A percentile compares a stretch with the other conserved stretches of the same genome.
These are phyloP conservation scores for Termitomyces titanicus DNA, from an alignment of 768 basidiomycete genomes.

Conservation along the genomic window DNA sequence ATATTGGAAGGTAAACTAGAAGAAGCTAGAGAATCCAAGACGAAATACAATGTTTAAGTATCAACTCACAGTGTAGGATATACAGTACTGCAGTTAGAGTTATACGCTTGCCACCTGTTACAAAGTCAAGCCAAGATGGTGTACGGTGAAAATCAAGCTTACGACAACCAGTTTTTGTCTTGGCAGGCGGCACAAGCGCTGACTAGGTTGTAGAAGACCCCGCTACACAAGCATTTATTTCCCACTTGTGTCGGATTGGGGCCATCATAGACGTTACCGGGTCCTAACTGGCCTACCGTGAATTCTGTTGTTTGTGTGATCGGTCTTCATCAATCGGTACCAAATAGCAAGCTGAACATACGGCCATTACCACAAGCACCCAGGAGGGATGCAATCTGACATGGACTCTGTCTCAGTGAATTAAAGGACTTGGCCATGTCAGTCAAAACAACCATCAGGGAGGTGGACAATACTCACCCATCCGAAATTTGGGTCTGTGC, in stretches of 20 bases:
- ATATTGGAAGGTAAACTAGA: constrained; percentile 33
- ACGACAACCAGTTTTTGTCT: constrained; percentile 29
- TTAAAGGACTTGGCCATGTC: constrained; percentile 33
- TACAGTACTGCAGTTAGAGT: constrained; percentile 40
- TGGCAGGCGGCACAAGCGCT: constrained; percentile 53
- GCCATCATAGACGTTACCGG: constrained; percentile 32
- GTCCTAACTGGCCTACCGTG: constrained; percentile 26
- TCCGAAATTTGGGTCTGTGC: constrained; percentile 2
- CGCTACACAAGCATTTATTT: constrained; percentile 47
- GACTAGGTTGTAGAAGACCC: constrained; percentile 49
- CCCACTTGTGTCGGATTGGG: constrained; percentile 28
- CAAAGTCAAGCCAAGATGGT: not conserved
- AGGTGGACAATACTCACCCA: constrained; percentile 6
- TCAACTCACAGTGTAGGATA: constrained; percentile 30
- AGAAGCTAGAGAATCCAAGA: no score
- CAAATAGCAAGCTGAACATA: constrained; percentile 14
- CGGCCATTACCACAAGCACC: constrained; percentile 37
- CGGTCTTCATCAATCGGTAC: not conserved
- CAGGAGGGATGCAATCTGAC: constrained; percentile 38
- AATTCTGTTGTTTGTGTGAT: constrained; percentile 26
- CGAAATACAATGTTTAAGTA: not conserved
- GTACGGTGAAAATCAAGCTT: constrained; percentile 5
- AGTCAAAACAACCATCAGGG: not conserved
- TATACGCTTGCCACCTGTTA: constrained; percentile 46
- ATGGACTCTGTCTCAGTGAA: constrained; percentile 36